Evolutionary conservation across 2,329 filamentous ascomycete species (phyloP).

Genomic region (Neonectria magnoliae): DNA sequence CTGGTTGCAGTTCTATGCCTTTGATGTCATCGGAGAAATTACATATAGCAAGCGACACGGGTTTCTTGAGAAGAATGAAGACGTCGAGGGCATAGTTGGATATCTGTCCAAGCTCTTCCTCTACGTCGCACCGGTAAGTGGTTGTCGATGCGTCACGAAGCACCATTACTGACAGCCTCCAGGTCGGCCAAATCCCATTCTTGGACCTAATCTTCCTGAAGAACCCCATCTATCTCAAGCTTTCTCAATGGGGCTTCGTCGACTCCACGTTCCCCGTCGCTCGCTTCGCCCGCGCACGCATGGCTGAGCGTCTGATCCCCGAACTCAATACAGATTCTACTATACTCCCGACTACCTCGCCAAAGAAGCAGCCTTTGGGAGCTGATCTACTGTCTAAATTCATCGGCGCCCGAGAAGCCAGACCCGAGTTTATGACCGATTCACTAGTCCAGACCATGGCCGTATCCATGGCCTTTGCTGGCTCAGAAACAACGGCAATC

Average conservation of each 20-base stretch:
- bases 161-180: not conserved
- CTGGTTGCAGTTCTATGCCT: constrained; percentile 85
- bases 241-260: constrained; percentile 73
- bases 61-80: constrained; percentile 78
- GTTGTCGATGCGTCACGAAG: accelerated
- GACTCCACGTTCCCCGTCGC: constrained; percentile 78
- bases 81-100: constrained; percentile 77
- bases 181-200: constrained; percentile 79
- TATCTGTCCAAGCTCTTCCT: constrained; percentile 73
- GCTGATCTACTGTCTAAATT: constrained; percentile 78
- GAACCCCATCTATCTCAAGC: constrained; percentile 76
- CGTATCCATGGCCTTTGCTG: constrained; percentile 78
- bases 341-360: constrained; percentile 46
- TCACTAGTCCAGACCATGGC: constrained; percentile 75
- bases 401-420: constrained; percentile 71
- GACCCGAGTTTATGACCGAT: constrained; percentile 78
- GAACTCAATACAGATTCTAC: constrained; percentile 49
- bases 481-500: constrained; percentile 83
- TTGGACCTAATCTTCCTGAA: constrained; percentile 77
- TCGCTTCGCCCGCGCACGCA: constrained; percentile 74
- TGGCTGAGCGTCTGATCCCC: constrained; percentile 68
- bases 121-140: constrained; percentile 73
- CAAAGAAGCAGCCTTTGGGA: constrained; percentile 52
- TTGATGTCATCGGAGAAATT: constrained; percentile 82
- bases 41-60: constrained; percentile 81